phyloP scores from a whole-genome alignment of 345 rosid species.

The Reutealis trisperma region DNA sequence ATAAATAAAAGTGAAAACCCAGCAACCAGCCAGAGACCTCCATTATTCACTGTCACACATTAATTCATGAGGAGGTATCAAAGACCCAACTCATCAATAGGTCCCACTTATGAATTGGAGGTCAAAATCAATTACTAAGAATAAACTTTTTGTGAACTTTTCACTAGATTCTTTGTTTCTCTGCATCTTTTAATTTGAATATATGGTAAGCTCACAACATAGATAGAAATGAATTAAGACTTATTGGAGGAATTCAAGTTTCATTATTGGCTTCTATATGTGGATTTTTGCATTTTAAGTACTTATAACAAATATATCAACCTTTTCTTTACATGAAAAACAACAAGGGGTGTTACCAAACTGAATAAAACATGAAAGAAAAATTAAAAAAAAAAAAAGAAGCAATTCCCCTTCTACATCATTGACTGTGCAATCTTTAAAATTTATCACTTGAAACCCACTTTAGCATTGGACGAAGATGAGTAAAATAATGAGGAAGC shows the following conservation, averaged over 20 bases:
- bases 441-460: slow-evolving; percentile 36
- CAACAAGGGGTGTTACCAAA: slow-evolving; percentile 9
- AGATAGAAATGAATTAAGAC: too few relatives aligned
- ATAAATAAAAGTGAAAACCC: not conserved
- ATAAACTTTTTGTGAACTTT: slow-evolving; percentile 22
- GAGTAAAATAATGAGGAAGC: slow-evolving; percentile 82
- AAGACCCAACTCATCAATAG: slow-evolving; percentile 12
- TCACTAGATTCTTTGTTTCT: slow-evolving; percentile 12
- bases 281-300: slow-evolving; percentile 7
- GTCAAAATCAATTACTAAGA: slow-evolving; percentile 19
- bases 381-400: slow-evolving; percentile 17
- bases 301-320: slow-evolving; percentile 25
- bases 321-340: slow-evolving; percentile 36
- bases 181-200: slow-evolving; percentile 6
- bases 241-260: not conserved
- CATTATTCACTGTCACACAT: not conserved
- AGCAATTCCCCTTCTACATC: slow-evolving; percentile 19
- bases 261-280: slow-evolving; percentile 7
- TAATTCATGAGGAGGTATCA: not conserved
- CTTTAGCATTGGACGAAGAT: slow-evolving; percentile 43
- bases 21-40: not conserved
- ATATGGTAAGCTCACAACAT: too few relatives aligned
- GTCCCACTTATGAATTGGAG: slow-evolving; percentile 2
- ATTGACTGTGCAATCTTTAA: slow-evolving; percentile 2
- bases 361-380: slow-evolving; percentile 7